A percentile compares a stretch with the other conserved stretches of the same genome.
These are phyloP conservation scores for Botryobasidium botryosum DNA, from an alignment of 768 basidiomycete genomes.

Conservation along the genomic window DNA sequence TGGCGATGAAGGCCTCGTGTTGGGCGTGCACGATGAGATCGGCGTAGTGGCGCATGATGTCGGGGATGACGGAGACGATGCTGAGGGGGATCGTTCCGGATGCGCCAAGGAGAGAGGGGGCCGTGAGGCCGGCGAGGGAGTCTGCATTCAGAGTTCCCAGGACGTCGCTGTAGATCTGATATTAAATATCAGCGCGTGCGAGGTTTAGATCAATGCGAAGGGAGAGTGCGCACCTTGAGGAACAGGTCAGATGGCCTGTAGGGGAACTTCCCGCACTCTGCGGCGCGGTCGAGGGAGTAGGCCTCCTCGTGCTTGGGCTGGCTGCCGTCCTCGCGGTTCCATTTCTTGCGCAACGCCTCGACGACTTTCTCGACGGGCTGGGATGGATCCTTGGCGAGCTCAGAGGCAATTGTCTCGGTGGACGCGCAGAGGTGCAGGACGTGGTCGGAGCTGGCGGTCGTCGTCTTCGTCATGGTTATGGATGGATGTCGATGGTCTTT, in stretches of 20 bases:
- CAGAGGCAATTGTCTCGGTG: background rate
- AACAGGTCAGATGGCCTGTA: constrained; percentile 40
- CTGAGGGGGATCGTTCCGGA: constrained; percentile 45
- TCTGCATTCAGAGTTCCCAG: constrained; percentile 38
- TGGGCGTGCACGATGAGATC: constrained; percentile 43
- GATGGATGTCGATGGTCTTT: too few species aligned
- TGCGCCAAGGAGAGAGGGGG: constrained; percentile 44
- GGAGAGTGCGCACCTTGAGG: constrained; percentile 29
- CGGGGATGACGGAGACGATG: constrained; percentile 47
- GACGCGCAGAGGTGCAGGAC: constrained; percentile 15
- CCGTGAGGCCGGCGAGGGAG: constrained; percentile 38
- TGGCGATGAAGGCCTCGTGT: constrained; percentile 48
- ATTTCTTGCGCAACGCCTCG: constrained; percentile 13
- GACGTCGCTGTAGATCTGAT: constrained; percentile 45
- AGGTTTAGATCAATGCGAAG: background rate
- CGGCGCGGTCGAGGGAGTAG: constrained; percentile 30
- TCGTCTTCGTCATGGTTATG: too few species aligned
- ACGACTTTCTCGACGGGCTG: constrained; percentile 14
- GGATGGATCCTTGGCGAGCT: background rate
- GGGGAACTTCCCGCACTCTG: constrained; percentile 35
- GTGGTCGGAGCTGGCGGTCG: too few species aligned
- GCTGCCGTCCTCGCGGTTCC: constrained; percentile 14
- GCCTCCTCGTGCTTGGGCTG: constrained; percentile 26
- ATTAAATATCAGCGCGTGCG: background rate
- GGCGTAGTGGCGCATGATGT: constrained; percentile 55